Conservation (phyloP, 2,329 filamentous ascomycete genomes). For the Fusarium chlamydosporum region DNA sequence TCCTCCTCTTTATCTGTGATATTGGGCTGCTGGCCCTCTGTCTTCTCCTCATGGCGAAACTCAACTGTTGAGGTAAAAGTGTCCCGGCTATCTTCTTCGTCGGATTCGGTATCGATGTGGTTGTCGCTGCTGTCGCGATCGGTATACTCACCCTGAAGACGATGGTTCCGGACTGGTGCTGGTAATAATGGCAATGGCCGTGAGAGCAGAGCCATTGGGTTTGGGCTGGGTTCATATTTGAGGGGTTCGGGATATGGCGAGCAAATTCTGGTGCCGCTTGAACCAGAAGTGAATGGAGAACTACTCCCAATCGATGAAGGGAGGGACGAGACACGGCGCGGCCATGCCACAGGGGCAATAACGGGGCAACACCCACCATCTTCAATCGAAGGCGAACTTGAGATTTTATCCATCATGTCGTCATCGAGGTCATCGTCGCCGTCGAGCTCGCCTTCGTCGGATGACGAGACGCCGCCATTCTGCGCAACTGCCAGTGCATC, state of each 20-base stretch:
- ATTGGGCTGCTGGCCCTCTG: neutral
- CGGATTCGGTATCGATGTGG: constrained; percentile 47
- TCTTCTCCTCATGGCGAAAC: constrained; percentile 23
- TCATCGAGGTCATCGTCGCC: constrained; percentile 83
- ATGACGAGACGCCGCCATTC: constrained; percentile 69
- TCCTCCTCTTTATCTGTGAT: constrained; percentile 6
- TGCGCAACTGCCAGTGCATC: constrained; percentile 73
- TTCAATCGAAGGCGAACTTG: constrained; percentile 97
- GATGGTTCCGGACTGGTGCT: constrained; percentile 56
- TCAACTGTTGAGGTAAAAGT: constrained; percentile 29
- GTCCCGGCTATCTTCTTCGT: constrained; percentile 24
- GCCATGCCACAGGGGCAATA: constrained; percentile 58
- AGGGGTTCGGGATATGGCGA: constrained; percentile 61
- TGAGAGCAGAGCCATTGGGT: constrained; percentile 41
- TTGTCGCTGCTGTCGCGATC: constrained; percentile 51
- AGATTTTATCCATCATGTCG: constrained; percentile 98
- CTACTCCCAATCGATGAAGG: constrained; percentile 54
- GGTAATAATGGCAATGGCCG: constrained; percentile 35
- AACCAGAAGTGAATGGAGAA: constrained; percentile 47
- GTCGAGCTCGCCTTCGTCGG: constrained; percentile 74
- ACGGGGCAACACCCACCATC: constrained; percentile 85
- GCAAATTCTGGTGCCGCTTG: constrained; percentile 47
- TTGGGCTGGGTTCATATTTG: constrained; percentile 49
- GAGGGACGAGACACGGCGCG: constrained; percentile 61
- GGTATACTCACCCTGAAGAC: constrained; percentile 65